Evolutionary conservation across 1,284 basidiomycete genomes (phyloP).

Genomic region (Mrakiaceae sp.): DNA sequence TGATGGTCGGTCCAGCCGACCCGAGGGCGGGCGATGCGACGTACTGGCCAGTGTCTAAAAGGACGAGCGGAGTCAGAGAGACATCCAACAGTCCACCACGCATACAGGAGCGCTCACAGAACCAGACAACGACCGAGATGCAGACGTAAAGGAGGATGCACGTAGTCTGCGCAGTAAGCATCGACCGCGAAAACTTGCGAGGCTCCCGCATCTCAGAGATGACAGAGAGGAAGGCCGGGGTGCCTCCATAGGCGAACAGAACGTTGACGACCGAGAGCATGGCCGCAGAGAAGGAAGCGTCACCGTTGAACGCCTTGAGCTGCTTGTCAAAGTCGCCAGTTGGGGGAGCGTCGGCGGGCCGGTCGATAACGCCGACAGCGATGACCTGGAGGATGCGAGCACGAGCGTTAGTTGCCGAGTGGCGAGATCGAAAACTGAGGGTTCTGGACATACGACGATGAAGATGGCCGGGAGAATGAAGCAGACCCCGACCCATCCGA

Average conservation of each 20-base stretch:
- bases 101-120: not conserved
- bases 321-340: slow-evolving; percentile 17
- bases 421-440: slow-evolving; percentile 28
- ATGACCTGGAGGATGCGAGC: slow-evolving; percentile 24
- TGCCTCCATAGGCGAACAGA: slow-evolving; percentile 19
- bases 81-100: not conserved
- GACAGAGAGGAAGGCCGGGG: slow-evolving; percentile 28
- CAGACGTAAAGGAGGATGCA: slow-evolving; percentile 18
- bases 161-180: slow-evolving; percentile 16
- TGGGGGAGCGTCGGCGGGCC: slow-evolving; percentile 23
- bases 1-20: slow-evolving; percentile 30
- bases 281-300: slow-evolving; percentile 25
- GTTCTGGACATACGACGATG: slow-evolving; percentile 33
- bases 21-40: slow-evolving; percentile 32
- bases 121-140: not conserved
- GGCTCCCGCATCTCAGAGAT: slow-evolving; percentile 34
- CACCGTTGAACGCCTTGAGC: slow-evolving; percentile 19
- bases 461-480: slow-evolving; percentile 20
- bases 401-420: slow-evolving; percentile 24
- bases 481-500: slow-evolving; percentile 31
- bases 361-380: slow-evolving; percentile 27
- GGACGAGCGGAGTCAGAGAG: not conserved
- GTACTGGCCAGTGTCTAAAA: slow-evolving; percentile 27
- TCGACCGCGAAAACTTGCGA: slow-evolving; percentile 21
- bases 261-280: slow-evolving; percentile 28